Base-by-base conservation (phyloP, 805 yeast genomes). In the Saccharomycopsis amapae region DNA sequence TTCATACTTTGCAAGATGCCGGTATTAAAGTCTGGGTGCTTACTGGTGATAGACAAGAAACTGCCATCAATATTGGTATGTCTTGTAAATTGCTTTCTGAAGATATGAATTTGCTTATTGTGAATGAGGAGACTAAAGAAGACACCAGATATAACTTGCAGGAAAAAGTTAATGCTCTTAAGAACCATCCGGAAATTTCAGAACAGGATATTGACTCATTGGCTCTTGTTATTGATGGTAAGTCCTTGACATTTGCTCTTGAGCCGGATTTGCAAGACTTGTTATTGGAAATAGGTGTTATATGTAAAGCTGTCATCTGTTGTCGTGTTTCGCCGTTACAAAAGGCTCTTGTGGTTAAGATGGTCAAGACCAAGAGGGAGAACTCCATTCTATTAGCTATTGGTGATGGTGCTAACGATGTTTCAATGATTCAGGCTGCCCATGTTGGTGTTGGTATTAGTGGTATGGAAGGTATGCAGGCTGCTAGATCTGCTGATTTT, bases 391-490 rank as follows among this genome's bases (percentile, higher is more conserved):
- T 94, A 36, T 68, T 93, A 49, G 97, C 98, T 1, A 83, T 93
- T 59, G 99, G 99, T 37, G 99, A 93, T 65, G 99, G 99, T 59
- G 99, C 99, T 2, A 93, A 93, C 60, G 99, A 93, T 67, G 98
- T 93, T 34, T 83, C 95, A 31, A 93, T 93, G 99, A 93, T 93
- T 54, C 98, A 93, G 64, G 97, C 98, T 13, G 98, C 98, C 0
- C 97, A 93, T 63, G 96, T 93, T 44, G 99, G 99, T 52, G 96
- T 93, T 20, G 99, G 99, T 61, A 94, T 93, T 52, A 85, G 95
- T 64, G 99, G 99, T 54, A 83, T 88, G 90, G 99, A 93, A 67
- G 99, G 99, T 55, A 88, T 89, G 87, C 99, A 93, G 65, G 98
- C 98, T 9, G 97, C 98, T 0, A 76, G 99, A 62, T 82, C 95